These are phyloP conservation scores for Candida sp. DNA, from an alignment of 1,139 yeast species.

Conservation along the genomic window DNA sequence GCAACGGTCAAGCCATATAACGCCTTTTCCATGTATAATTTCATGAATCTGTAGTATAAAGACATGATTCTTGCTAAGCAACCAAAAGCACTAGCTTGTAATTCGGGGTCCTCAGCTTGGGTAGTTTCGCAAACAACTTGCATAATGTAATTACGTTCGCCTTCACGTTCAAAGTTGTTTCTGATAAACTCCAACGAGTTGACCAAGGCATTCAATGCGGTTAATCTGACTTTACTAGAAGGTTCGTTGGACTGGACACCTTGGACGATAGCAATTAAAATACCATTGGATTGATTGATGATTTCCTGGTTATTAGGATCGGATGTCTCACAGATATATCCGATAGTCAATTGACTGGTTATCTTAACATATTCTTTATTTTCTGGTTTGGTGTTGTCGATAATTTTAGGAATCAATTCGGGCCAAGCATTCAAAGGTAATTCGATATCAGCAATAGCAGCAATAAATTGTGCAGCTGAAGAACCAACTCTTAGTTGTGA, in stretches of 20 bases:
- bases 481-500: conserved; percentile 79
- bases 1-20: conserved; percentile 86
- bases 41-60: conserved; percentile 84
- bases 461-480: conserved; percentile 90
- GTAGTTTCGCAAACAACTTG: conserved; percentile 99
- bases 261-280: conserved; percentile 92
- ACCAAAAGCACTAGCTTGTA: conserved; percentile 95
- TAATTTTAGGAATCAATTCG: conserved; percentile 75
- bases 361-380: conserved; percentile 79
- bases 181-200: conserved; percentile 89
- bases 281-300: conserved; percentile 84
- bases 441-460: conserved; percentile 95
- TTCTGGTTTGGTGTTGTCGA: conserved; percentile 78
- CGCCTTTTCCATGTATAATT: conserved; percentile 96
- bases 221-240: conserved; percentile 69
- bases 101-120: conserved; percentile 75
- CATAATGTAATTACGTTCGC: conserved; percentile 96
- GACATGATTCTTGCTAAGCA: conserved; percentile 93
- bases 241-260: conserved; percentile 89
- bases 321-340: conserved; percentile 93
- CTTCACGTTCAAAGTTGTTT: conserved; percentile 85
- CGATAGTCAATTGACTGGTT: conserved; percentile 84
- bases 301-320: conserved; percentile 83
- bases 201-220: conserved; percentile 90
- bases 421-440: conserved; percentile 89